Evolutionary conservation across 2,329 filamentous ascomycete species (phyloP).

Genomic region (Alternaria arborescens): DNA sequence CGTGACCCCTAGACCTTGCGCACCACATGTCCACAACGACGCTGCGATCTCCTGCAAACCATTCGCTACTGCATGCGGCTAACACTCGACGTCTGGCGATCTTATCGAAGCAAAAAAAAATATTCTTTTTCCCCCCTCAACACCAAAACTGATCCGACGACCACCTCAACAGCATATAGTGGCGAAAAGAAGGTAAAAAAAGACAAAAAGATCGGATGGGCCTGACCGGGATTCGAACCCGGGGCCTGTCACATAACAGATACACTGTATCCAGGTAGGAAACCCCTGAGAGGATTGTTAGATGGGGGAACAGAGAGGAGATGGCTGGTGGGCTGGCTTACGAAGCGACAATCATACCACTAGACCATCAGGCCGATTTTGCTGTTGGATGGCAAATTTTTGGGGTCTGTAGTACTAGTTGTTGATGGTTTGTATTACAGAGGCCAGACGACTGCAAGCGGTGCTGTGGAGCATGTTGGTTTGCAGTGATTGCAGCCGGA

Average conservation of each 20-base stretch:
- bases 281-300: slow-evolving; percentile 11
- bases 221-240: slow-evolving; percentile 50
- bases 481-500: not conserved
- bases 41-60: too few relatives aligned
- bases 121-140: too few relatives aligned
- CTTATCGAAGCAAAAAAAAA: too few relatives aligned
- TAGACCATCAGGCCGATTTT: slow-evolving; percentile 41
- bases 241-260: slow-evolving; percentile 49
- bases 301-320: not conserved
- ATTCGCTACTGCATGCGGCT: too few relatives aligned
- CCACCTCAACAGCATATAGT: too few relatives aligned
- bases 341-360: slow-evolving; percentile 48
- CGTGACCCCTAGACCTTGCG: too few relatives aligned
- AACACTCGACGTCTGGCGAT: too few relatives aligned
- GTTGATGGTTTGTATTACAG: not conserved
- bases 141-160: too few relatives aligned
- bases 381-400: slow-evolving; percentile 16
- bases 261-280: slow-evolving; percentile 33
- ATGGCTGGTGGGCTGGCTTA: slow-evolving; percentile 6
- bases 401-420: not conserved
- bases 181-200: not conserved
- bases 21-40: too few relatives aligned
- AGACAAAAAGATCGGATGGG: slow-evolving; percentile 23
- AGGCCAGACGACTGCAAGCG: too few relatives aligned
- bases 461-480: not conserved